Evolutionary conservation across 495 filamentous ascomycete genomes (phyloP).

Genomic region (Oleoguttula mirabilis): DNA sequence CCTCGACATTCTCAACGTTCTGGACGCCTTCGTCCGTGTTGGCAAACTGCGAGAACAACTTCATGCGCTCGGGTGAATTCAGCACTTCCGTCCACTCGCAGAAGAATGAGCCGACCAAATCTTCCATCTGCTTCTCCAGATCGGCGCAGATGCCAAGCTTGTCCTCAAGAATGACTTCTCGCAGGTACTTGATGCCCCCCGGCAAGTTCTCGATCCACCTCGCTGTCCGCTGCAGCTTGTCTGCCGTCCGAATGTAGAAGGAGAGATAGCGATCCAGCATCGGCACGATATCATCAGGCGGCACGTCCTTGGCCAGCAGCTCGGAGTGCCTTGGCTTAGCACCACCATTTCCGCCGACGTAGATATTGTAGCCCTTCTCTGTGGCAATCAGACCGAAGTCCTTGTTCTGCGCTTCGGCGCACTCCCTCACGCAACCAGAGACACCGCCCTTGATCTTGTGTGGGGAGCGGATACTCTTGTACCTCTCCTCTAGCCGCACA

Average conservation of each 20-base stretch:
- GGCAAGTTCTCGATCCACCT: constrained; percentile 85
- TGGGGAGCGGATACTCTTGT: constrained; percentile 81
- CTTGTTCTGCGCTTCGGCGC: constrained; percentile 91
- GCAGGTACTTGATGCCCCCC: constrained; percentile 74
- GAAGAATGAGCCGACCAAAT: constrained; percentile 78
- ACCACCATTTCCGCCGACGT: constrained; percentile 86
- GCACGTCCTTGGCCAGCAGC: constrained; percentile 82
- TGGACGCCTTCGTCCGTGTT: constrained; percentile 68
- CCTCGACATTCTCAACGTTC: constrained; percentile 57
- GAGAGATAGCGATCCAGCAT: constrained; percentile 86
- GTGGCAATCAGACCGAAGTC: constrained; percentile 93
- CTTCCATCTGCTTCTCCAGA: constrained; percentile 82
- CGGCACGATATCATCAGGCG: constrained; percentile 71
- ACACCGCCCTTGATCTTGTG: constrained; percentile 95
- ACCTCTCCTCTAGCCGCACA: constrained; percentile 80
- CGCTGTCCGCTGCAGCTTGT: constrained; percentile 88
- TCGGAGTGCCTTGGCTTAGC: constrained; percentile 77
- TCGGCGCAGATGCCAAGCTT: constrained; percentile 77
- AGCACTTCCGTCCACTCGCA: constrained; percentile 92
- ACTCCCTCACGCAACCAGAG: constrained; percentile 85
- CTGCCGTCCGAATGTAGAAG: constrained; percentile 94
- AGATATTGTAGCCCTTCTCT: constrained; percentile 92
- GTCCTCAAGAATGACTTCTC: constrained; percentile 76
- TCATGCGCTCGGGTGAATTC: constrained; percentile 52
- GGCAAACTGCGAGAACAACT: constrained; percentile 73